Percentiles rank a stretch among this genome's conserved stretches.
Evolutionary conservation across 441 rosid species (phyloP).

Genomic region (Viola pubescens): DNA sequence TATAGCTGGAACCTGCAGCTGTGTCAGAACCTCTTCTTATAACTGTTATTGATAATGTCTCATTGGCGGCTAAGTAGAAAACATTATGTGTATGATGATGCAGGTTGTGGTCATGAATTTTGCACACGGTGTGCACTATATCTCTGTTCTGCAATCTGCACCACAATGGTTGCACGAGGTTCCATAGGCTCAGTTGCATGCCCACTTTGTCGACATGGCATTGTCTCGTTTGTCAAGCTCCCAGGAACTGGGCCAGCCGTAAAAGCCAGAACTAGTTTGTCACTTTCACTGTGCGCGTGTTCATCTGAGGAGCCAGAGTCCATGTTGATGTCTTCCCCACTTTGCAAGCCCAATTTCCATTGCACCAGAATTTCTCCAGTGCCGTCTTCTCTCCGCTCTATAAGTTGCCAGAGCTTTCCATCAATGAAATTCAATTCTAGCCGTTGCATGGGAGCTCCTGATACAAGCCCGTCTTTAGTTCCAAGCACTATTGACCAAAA

Average conservation of each 20-base stretch:
- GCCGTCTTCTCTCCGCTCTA: conserved; percentile 62
- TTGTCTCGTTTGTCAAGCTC: conserved; percentile 66
- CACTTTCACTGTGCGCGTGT: conserved; percentile 68
- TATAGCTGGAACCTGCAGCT: neutral
- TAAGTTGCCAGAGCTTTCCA: conserved; percentile 68
- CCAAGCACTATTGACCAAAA: conserved; percentile 30
- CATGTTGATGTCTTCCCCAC: conserved; percentile 47
- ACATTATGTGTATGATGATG: neutral
- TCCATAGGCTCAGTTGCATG: conserved; percentile 79
- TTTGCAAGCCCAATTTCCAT: conserved; percentile 56
- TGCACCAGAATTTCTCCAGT: conserved; percentile 49
- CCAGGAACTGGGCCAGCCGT: conserved; percentile 34
- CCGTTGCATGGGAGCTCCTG: conserved; percentile 68
- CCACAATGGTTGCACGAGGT: conserved; percentile 38
- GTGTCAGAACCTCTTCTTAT: neutral
- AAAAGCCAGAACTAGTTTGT: conserved; percentile 61
- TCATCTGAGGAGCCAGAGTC: conserved; percentile 52
- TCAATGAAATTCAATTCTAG: conserved; percentile 44
- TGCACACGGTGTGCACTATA: conserved; percentile 85
- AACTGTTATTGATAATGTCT: no score
- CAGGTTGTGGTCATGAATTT: conserved; percentile 93
- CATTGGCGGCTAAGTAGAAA: no score
- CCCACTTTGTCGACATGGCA: conserved; percentile 86
- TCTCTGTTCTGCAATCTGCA: conserved; percentile 63
- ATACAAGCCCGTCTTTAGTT: conserved; percentile 39